Conservation (phyloP, 306 rosid species). For the Medicago lupulina region DNA sequence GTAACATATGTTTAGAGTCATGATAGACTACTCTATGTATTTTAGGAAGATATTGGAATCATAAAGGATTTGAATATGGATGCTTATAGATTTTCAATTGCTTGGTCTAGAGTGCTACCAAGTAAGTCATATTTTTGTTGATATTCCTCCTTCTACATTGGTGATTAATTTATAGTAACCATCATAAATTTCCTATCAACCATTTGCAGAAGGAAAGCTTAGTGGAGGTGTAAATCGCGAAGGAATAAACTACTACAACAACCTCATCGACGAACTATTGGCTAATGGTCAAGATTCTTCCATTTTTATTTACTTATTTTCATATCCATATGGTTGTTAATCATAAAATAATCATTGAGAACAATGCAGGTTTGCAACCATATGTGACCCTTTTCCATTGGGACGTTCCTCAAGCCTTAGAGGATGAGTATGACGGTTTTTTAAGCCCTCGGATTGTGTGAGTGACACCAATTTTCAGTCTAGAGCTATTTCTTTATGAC, state of each 20-base stretch:
- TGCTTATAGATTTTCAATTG: conserved; percentile 75
- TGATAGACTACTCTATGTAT: neutral
- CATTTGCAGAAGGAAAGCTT: conserved; percentile 55
- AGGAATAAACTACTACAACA: conserved; percentile 63
- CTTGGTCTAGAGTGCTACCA: conserved; percentile 79
- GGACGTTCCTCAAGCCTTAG: conserved; percentile 67
- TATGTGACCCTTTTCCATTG: conserved; percentile 65
- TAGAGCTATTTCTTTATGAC: neutral
- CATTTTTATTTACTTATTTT: neutral
- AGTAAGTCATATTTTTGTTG: conserved; percentile 45
- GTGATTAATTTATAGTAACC: neutral
- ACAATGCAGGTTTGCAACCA: conserved; percentile 48
- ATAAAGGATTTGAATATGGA: conserved; percentile 64
- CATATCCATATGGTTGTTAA: neutral
- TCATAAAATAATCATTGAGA: neutral
- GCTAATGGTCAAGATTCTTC: conserved; percentile 31
- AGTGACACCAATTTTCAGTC: neutral
- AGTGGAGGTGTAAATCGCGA: conserved; percentile 64
- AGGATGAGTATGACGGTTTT: conserved; percentile 69
- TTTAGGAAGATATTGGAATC: conserved; percentile 64
- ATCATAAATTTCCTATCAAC: neutral
- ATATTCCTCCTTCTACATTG: neutral
- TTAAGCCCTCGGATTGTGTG: conserved; percentile 46
- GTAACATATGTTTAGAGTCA: neutral
- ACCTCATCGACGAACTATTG: conserved; percentile 60